Evolutionary conservation across 1,139 yeast genomes (phyloP).

Genomic region (Protomyces macrosporus): DNA sequence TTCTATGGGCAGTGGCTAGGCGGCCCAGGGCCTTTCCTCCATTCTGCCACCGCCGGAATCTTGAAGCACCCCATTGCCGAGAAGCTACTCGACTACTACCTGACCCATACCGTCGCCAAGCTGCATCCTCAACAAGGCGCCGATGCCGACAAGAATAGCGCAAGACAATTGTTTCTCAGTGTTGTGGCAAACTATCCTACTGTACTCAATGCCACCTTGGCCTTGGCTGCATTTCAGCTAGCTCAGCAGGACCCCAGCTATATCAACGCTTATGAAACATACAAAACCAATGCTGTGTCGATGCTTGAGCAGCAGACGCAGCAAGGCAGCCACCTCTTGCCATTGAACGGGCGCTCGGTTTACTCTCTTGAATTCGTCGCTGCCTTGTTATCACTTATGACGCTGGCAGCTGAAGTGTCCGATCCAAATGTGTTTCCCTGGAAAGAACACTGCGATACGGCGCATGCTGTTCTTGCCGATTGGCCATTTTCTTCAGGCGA

Average conservation of each 20-base stretch:
- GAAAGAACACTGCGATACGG: constrained; percentile 19
- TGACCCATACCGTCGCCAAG: constrained; percentile 7
- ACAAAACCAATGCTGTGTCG: too few species aligned
- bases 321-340: too few species aligned
- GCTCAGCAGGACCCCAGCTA: too few species aligned
- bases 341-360: neutral
- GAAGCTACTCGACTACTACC: constrained; percentile 10
- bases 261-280: too few species aligned
- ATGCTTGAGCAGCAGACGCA: too few species aligned
- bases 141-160: neutral
- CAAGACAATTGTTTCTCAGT: neutral
- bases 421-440: constrained; percentile 13
- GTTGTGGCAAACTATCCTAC: neutral
- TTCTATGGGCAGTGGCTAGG: too few species aligned
- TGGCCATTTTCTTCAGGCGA: too few species aligned
- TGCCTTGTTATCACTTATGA: constrained; percentile 3
- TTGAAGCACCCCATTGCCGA: too few species aligned
- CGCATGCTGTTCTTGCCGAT: neutral
- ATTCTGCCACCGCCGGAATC: too few species aligned
- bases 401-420: constrained; percentile 11
- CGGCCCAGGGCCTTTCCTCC: too few species aligned
- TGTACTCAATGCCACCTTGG: constrained; percentile 9
- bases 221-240: constrained; percentile 15
- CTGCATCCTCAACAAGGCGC: constrained; percentile 9
- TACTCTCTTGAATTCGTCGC: constrained; percentile 3